Conservation (phyloP, 345 rosid species). For the Bruguiera parviflora region DNA sequence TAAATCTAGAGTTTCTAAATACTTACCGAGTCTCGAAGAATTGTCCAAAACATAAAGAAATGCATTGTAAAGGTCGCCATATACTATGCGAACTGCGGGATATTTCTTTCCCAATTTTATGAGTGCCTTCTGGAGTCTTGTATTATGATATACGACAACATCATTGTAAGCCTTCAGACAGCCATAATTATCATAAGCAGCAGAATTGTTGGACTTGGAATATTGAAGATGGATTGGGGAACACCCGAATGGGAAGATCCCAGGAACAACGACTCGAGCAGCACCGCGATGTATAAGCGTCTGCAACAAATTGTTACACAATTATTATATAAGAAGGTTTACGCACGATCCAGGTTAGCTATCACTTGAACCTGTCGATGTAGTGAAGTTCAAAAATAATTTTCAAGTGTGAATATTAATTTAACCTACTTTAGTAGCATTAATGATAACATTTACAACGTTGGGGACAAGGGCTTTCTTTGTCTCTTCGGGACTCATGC, state of each 20-base stretch:
- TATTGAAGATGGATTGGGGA: not conserved
- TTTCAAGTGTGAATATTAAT: no score
- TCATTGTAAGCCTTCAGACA: constrained; percentile 7
- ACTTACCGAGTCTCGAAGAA: constrained; percentile 9
- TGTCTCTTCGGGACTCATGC: not conserved
- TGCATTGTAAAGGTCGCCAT: constrained; percentile 1
- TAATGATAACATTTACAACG: not conserved
- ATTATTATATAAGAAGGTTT: no score
- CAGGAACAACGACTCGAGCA: constrained; percentile 6
- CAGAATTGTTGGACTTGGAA: not conserved
- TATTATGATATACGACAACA: not conserved
- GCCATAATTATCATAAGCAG: not conserved
- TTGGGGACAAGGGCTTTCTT: not conserved
- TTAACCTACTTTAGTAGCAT: not conserved
- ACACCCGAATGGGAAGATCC: constrained; percentile 1
- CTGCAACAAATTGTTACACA: not conserved
- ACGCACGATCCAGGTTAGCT: no score
- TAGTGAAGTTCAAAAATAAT: not conserved
- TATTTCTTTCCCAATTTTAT: not conserved
- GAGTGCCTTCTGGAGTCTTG: not conserved
- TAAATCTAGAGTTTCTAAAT: no score
- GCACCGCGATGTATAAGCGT: not conserved
- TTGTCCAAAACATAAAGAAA: not conserved
- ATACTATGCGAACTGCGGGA: not conserved
- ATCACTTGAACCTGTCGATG: no score